phyloP scores from a whole-genome alignment of 805 yeast genomes.

The Candida mattraensis region DNA sequence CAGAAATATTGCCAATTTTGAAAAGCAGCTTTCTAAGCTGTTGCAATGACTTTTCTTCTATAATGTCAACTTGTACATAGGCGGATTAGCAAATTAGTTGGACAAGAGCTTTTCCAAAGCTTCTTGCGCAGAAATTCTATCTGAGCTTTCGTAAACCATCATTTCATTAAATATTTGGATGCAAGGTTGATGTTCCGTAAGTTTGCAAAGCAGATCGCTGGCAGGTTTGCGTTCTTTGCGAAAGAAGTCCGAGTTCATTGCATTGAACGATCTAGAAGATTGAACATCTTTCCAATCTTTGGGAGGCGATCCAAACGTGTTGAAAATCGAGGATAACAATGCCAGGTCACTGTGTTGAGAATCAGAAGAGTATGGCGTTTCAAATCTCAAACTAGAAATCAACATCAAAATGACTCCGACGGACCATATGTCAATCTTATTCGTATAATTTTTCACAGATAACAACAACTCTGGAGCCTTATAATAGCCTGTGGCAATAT shows the following conservation, averaged over 20 bases:
- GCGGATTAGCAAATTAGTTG: slow-evolving; percentile 2
- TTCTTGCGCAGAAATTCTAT: slow-evolving; percentile 33
- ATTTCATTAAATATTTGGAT: slow-evolving; percentile 39
- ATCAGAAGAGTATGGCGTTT: slow-evolving; percentile 39
- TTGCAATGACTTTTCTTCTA: background rate
- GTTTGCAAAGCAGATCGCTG: slow-evolving; percentile 36
- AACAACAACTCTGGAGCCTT: slow-evolving; percentile 75
- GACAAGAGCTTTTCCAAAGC: slow-evolving; percentile 18
- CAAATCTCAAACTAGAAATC: slow-evolving; percentile 42
- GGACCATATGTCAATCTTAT: slow-evolving; percentile 70
- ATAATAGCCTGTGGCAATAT: slow-evolving; percentile 64
- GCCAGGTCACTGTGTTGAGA: slow-evolving; percentile 55
- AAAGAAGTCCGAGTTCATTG: slow-evolving; percentile 31
- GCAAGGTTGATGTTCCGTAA: slow-evolving; percentile 18
- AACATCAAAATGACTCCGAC: slow-evolving; percentile 61
- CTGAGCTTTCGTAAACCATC: slow-evolving; percentile 41
- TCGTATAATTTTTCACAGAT: slow-evolving; percentile 53
- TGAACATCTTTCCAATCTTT: slow-evolving; percentile 44
- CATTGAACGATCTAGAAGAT: slow-evolving; percentile 36
- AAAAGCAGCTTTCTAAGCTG: slow-evolving; percentile 36
- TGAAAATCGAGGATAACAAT: slow-evolving; percentile 54
- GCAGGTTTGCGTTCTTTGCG: slow-evolving; percentile 23
- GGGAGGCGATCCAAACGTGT: slow-evolving; percentile 65
- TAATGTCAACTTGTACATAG: background rate
- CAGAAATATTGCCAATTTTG: slow-evolving; percentile 46